These are phyloP conservation scores for Cornus florida DNA, from an alignment of 148 eudicot genomes.

Conservation along the genomic window DNA sequence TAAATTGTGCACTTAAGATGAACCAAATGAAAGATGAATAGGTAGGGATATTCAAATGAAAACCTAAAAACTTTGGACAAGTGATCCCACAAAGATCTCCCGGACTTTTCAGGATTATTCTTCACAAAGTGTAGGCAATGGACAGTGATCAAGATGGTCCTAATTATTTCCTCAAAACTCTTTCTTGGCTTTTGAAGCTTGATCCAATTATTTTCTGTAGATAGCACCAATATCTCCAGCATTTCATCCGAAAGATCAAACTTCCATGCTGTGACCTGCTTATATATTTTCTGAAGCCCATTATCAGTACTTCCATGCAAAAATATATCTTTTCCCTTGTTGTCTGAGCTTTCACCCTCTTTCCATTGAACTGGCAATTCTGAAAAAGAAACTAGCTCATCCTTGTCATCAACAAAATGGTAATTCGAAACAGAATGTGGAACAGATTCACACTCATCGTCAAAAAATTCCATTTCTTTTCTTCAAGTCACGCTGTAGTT, in stretches of 20 bases:
- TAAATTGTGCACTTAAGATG: background rate
- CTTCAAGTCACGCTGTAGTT: background rate
- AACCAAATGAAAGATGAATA: background rate
- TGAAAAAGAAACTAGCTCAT: slow-evolving; percentile 58
- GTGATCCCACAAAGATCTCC: slow-evolving; percentile 60
- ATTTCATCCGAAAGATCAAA: slow-evolving; percentile 50
- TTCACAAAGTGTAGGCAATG: slow-evolving; percentile 48
- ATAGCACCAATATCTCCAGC: slow-evolving; percentile 69
- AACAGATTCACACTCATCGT: slow-evolving; percentile 62
- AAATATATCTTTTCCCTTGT: slow-evolving; percentile 32
- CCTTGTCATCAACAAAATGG: slow-evolving; percentile 42
- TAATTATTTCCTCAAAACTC: slow-evolving; percentile 45
- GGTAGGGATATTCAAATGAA: background rate
- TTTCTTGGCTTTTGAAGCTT: slow-evolving; percentile 71
- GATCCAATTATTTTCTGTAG: slow-evolving; percentile 66
- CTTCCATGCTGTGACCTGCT: slow-evolving; percentile 77
- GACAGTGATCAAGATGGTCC: slow-evolving; percentile 65
- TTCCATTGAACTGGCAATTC: slow-evolving; percentile 66
- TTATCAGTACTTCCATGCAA: slow-evolving; percentile 58
- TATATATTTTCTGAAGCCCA: slow-evolving; percentile 59
- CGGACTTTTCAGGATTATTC: slow-evolving; percentile 44
- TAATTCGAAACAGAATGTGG: slow-evolving; percentile 54
- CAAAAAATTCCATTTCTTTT: slow-evolving; percentile 59
- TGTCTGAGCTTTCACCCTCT: slow-evolving; percentile 23
- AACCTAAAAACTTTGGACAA: slow-evolving; percentile 67